Conservation (phyloP, 495 filamentous ascomycete species). For the Penicilliopsis zonata region DNA sequence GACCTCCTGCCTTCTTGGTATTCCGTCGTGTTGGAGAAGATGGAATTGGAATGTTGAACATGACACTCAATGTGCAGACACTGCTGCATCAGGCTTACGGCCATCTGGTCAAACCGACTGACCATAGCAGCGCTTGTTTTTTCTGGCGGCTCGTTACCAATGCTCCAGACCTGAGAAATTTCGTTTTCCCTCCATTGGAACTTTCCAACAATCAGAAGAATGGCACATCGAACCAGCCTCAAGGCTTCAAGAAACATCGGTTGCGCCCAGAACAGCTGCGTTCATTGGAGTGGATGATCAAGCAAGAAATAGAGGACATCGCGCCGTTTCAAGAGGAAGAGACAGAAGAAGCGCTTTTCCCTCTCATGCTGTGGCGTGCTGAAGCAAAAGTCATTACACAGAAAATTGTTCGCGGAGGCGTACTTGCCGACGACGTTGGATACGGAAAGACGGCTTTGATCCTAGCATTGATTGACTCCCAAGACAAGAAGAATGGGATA, state of each 20-base stretch:
- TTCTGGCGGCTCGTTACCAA: slow-evolving; percentile 43
- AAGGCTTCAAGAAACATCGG: slow-evolving; percentile 19
- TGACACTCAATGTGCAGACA: slow-evolving; percentile 43
- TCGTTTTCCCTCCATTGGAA: slow-evolving; percentile 20
- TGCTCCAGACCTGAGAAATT: slow-evolving; percentile 20
- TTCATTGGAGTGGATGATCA: slow-evolving; percentile 55
- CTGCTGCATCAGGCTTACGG: slow-evolving; percentile 43
- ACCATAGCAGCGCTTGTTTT: slow-evolving; percentile 10
- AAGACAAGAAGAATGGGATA: slow-evolving; percentile 16
- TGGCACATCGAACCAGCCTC: slow-evolving; percentile 18
- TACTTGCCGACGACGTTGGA: slow-evolving; percentile 66
- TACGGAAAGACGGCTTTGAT: slow-evolving; percentile 76
- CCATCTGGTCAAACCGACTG: slow-evolving; percentile 13
- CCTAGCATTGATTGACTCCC: slow-evolving; percentile 50
- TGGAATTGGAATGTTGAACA: slow-evolving; percentile 18
- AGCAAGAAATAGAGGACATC: slow-evolving; percentile 38
- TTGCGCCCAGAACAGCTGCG: slow-evolving; percentile 44
- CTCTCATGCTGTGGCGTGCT: slow-evolving; percentile 47
- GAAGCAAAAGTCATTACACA: slow-evolving; percentile 36
- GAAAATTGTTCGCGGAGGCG: slow-evolving; percentile 47
- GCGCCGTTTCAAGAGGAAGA: slow-evolving; percentile 49
- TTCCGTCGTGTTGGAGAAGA: slow-evolving; percentile 21
- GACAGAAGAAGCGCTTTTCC: slow-evolving; percentile 52
- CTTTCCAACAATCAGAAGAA: slow-evolving; percentile 36
- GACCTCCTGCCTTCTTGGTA: slow-evolving; percentile 34